Evolutionary conservation across 2,329 filamentous ascomycete genomes (phyloP), one percentile per base, ranked within the genome.

Genomic region (Hypoxylon sp.): DNA sequence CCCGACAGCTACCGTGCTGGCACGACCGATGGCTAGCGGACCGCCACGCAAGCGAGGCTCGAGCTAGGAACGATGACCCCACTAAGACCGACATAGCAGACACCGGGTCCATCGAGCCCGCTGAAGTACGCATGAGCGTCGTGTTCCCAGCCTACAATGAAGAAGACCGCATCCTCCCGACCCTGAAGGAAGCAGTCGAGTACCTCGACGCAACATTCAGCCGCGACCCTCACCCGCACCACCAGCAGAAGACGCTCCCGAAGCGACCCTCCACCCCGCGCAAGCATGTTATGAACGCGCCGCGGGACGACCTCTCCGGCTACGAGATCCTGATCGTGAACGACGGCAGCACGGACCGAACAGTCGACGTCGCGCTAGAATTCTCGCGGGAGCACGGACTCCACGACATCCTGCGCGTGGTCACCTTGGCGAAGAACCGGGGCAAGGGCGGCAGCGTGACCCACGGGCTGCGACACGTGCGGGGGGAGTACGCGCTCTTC

Each of bases 101-200:
- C 68, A 78, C 84, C 14, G 84, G 87, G 70, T 79, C 82, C 45
- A 91, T 96, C 57, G 91, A 93, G 68, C 85, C 89, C 1, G 87
- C 93, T 12, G 89, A 94, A 67, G 80, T 97, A n/a, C 91, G 91
- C 76, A 89, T 99, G 83, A 96, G 92, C 56, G 89, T 98, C 6
- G 93, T 99, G 0, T 90, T 99, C 44, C 96, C 96, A 0, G 96
- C 96, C 8, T 99, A 93, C 84, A 99, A 99, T 72, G 96, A 99
- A 76, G 91, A 95, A 76, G 85, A 91, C 62, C 89, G 96, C 28
- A 85, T 99, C 48, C 84, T 88, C 11, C 91, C 90, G 9, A 97
- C 97, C 80, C 84, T 99, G 11, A 90, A 96, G 74, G 96, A 99
- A 79, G 93, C 96, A 1, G 91, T 98, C 24, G 89, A 88, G 51